Evolutionary conservation across 768 basidiomycete species (phyloP).

Genomic region (Trametes meyenii): DNA sequence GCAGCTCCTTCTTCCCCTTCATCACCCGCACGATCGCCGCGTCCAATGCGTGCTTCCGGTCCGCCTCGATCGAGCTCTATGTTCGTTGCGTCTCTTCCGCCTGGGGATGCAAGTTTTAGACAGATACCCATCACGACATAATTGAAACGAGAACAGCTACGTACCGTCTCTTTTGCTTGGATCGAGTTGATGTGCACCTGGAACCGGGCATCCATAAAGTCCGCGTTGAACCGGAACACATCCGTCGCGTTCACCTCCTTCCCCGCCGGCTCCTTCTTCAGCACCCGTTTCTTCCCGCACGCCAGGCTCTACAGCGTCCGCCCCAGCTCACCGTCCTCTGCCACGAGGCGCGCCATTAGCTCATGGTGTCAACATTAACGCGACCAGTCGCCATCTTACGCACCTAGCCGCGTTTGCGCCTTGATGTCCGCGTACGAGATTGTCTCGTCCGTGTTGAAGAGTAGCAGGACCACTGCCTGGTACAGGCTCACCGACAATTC

Average conservation of each 20-base stretch:
- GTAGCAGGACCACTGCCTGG: conserved; percentile 82
- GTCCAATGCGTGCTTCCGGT: conserved; percentile 84
- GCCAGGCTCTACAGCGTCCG: conserved; percentile 91
- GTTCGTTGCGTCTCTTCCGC: conserved; percentile 85
- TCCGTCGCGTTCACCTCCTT: conserved; percentile 79
- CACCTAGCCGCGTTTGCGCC: conserved; percentile 72
- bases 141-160: conserved; percentile 30
- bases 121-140: background rate
- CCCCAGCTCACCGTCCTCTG: conserved; percentile 75
- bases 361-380: conserved; percentile 3
- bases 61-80: conserved; percentile 81
- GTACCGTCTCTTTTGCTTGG: conserved; percentile 88
- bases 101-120: conserved; percentile 43
- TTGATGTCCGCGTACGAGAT: conserved; percentile 71
- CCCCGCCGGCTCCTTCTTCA: conserved; percentile 78
- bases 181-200: conserved; percentile 95
- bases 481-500: conserved; percentile 91
- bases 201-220: conserved; percentile 75
- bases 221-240: conserved; percentile 77
- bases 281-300: conserved; percentile 85
- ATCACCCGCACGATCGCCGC: conserved; percentile 97
- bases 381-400: conserved; percentile 27
- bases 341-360: conserved; percentile 28
- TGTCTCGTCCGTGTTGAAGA: conserved; percentile 73
- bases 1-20: conserved; percentile 89